phyloP scores from a whole-genome alignment of 2,329 filamentous ascomycete species.

The Colletotrichum cereale region DNA sequence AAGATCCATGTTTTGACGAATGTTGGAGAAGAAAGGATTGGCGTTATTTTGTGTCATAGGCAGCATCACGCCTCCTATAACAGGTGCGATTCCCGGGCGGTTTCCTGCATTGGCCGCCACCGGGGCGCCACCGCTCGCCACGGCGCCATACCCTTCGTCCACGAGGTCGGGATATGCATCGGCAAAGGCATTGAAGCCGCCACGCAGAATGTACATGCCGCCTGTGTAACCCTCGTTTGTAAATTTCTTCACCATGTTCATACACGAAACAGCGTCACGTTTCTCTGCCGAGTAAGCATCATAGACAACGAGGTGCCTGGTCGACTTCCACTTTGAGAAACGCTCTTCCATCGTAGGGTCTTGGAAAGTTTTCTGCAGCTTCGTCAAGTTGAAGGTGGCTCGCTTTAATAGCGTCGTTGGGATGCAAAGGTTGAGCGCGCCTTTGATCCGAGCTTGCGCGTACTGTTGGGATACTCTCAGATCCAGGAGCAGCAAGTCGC shows the following conservation, averaged over 20 bases:
- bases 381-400: slow-evolving; percentile 89
- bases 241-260: slow-evolving; percentile 96
- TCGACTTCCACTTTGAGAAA: slow-evolving; percentile 82
- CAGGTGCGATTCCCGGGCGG: slow-evolving; percentile 69
- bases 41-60: slow-evolving; percentile 76
- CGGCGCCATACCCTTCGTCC: slow-evolving; percentile 60
- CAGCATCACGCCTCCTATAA: slow-evolving; percentile 91
- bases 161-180: slow-evolving; percentile 74
- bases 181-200: slow-evolving; percentile 84
- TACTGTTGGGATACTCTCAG: slow-evolving; percentile 89
- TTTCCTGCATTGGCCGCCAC: slow-evolving; percentile 59
- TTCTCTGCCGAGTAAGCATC: slow-evolving; percentile 81
- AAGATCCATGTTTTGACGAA: slow-evolving; percentile 95
- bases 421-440: slow-evolving; percentile 93
- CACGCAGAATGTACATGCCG: slow-evolving; percentile 79
- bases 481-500: slow-evolving; percentile 79
- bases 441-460: slow-evolving; percentile 77
- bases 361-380: slow-evolving; percentile 88
- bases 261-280: slow-evolving; percentile 83
- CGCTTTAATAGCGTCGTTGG: slow-evolving; percentile 94
- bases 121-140: slow-evolving; percentile 53
- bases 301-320: slow-evolving; percentile 86
- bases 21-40: slow-evolving; percentile 96
- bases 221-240: slow-evolving; percentile 85
- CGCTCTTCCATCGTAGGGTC: slow-evolving; percentile 75